A percentile compares a stretch with the other conserved stretches of the same genome.
These are phyloP conservation scores for Falciphora oryzae DNA, from an alignment of 2,329 filamentous ascomycete species.

Conservation along the genomic window DNA sequence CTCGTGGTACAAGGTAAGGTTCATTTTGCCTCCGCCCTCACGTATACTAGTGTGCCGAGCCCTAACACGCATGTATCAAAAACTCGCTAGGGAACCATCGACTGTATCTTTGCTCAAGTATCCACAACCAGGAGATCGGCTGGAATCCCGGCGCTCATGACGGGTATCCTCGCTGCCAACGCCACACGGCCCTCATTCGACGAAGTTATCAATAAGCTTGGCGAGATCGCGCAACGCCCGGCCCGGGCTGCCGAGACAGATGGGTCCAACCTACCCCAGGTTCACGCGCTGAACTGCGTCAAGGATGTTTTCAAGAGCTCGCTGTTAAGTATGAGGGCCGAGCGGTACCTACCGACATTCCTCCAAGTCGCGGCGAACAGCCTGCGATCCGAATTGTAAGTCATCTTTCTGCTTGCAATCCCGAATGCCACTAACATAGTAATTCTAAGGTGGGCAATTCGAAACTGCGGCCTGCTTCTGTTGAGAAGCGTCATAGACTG, in stretches of 20 bases:
- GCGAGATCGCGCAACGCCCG: constrained; percentile 49
- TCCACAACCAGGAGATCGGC: constrained; percentile 87
- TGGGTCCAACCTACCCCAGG: constrained; percentile 71
- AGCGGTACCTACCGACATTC: constrained; percentile 66
- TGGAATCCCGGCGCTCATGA: constrained; percentile 81
- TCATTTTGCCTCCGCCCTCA: not conserved
- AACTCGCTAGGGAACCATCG: constrained; percentile 51
- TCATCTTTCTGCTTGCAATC: constrained; percentile 10
- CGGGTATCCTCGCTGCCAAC: constrained; percentile 69
- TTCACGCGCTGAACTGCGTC: constrained; percentile 90
- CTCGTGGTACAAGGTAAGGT: constrained; percentile 63
- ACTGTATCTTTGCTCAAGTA: constrained; percentile 67
- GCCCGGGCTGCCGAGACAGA: constrained; percentile 51
- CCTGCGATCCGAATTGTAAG: constrained; percentile 70
- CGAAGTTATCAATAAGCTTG: constrained; percentile 57
- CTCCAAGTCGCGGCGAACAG: constrained; percentile 76
- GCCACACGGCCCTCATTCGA: constrained; percentile 54
- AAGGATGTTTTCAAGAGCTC: constrained; percentile 89
- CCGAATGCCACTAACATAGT: constrained; percentile 1
- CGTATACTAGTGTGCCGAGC: not conserved
- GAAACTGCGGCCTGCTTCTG: constrained; percentile 87
- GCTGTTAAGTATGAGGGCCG: constrained; percentile 64
- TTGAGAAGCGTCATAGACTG: constrained; percentile 79
- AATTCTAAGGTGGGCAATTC: constrained; percentile 71
- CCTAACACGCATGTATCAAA: constrained; percentile 10